Evolutionary conservation across 169 alveolate genomes (phyloP).

Genomic region (Miamiensis avidus): DNA sequence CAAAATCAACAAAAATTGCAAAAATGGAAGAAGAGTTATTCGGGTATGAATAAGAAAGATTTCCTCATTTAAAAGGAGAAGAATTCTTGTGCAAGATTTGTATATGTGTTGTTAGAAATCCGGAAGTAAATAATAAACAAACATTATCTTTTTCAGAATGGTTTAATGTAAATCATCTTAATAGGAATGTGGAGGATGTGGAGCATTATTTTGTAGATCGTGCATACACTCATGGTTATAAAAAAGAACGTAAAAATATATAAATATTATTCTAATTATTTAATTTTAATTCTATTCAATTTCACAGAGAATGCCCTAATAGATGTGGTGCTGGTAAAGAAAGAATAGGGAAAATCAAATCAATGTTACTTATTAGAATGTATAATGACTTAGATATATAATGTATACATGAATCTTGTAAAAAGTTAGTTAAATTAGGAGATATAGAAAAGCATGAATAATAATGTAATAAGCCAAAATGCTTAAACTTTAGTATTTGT

Average conservation of each 20-base stretch:
- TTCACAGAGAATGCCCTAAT: constrained; percentile 50
- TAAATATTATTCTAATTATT: too few species aligned
- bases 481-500: constrained; percentile 25
- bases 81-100: background rate
- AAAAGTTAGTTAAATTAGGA: constrained; percentile 48
- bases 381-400: constrained; percentile 54
- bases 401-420: constrained; percentile 58
- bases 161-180: too few species aligned
- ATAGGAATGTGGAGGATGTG: background rate
- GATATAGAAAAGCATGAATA: constrained; percentile 49
- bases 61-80: background rate
- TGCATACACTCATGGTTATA: background rate
- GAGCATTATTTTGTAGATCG: background rate
- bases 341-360: constrained; percentile 30
- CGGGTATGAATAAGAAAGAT: background rate
- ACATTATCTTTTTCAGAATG: background rate
- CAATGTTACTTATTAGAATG: constrained; percentile 50
- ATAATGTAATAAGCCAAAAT: constrained; percentile 19
- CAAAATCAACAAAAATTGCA: background rate
- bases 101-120: background rate
- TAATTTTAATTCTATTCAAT: too few species aligned
- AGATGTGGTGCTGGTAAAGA: constrained; percentile 46
- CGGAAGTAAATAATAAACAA: background rate
- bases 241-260: background rate
- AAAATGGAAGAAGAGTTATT: background rate